phyloP scores from a whole-genome alignment of 2,329 filamentous ascomycete species.

The Orbilia blumenaviensis region DNA sequence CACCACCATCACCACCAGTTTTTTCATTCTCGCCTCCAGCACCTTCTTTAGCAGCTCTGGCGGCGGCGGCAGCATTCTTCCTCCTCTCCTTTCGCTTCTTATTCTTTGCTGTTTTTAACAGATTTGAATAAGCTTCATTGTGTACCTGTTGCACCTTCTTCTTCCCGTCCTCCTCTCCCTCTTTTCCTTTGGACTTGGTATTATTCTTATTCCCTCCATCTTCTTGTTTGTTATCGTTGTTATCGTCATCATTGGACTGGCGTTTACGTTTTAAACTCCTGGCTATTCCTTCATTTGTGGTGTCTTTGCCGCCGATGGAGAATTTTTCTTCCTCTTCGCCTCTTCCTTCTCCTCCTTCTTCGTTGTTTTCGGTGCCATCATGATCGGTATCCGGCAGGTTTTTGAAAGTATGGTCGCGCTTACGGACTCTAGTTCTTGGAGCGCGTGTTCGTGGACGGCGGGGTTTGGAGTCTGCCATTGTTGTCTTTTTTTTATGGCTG shows the following conservation, averaged over 20 bases:
- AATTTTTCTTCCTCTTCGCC: slow-evolving; percentile 7
- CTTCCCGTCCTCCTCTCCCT: not conserved
- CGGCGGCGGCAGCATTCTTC: not conserved
- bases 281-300: slow-evolving; percentile 37
- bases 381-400: slow-evolving; percentile 18
- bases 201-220: not conserved
- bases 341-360: not conserved
- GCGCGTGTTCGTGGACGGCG: slow-evolving; percentile 15
- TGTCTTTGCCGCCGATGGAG: slow-evolving; percentile 24
- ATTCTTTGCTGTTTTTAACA: slow-evolving; percentile 16
- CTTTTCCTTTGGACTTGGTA: not conserved
- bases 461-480: slow-evolving; percentile 21
- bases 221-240: not conserved
- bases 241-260: not conserved
- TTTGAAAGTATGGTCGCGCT: slow-evolving; percentile 23
- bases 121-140: not conserved
- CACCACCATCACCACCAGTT: not conserved
- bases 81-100: slow-evolving; percentile 35
- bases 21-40: not conserved
- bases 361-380: not conserved
- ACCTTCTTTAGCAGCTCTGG: not conserved
- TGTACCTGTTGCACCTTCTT: not conserved
- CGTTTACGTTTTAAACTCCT: slow-evolving; percentile 39
- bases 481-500: not conserved
- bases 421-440: slow-evolving; percentile 11